These are phyloP conservation scores for Blastosporella zonata DNA, from an alignment of 1,284 basidiomycete species.

Conservation along the genomic window DNA sequence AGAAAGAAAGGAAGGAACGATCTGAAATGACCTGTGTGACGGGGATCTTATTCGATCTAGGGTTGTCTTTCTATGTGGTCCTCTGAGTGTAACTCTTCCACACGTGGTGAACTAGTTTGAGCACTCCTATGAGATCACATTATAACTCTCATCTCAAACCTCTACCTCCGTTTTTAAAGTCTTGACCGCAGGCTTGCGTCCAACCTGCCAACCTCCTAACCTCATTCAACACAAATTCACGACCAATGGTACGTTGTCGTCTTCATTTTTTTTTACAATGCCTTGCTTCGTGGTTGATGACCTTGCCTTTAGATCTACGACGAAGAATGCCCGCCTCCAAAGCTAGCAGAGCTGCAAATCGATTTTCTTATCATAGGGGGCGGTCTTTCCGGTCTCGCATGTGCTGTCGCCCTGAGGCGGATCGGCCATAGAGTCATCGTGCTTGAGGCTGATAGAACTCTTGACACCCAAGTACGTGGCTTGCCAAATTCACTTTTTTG, in stretches of 20 bases:
- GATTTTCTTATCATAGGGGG: conserved; percentile 50
- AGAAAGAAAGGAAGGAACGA: conserved; percentile 14
- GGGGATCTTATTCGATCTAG: conserved; percentile 19
- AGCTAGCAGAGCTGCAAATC: conserved; percentile 33
- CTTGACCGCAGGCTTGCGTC: conserved; percentile 2
- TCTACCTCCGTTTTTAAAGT: not conserved
- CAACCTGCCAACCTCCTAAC: not conserved
- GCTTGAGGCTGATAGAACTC: conserved; percentile 41
- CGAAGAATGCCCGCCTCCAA: conserved; percentile 1
- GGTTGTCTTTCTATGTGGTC: not conserved
- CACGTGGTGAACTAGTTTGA: conserved; percentile 5
- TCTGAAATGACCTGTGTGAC: conserved; percentile 7
- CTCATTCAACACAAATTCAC: not conserved
- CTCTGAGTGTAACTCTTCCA: not conserved
- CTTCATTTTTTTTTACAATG: not conserved
- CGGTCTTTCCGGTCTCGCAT: conserved; percentile 52
- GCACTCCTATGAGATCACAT: conserved; percentile 2
- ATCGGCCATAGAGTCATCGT: conserved; percentile 56
- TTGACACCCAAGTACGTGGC: conserved; percentile 24
- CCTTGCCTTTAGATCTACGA: not conserved
- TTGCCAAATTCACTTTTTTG: not conserved
- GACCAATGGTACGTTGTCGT: not conserved
- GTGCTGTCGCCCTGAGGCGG: conserved; percentile 50
- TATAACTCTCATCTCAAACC: conserved; percentile 3
- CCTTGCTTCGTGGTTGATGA: not conserved